Conservation (phyloP, 1,284 basidiomycete species). For the Tylopilus orsonianus region DNA sequence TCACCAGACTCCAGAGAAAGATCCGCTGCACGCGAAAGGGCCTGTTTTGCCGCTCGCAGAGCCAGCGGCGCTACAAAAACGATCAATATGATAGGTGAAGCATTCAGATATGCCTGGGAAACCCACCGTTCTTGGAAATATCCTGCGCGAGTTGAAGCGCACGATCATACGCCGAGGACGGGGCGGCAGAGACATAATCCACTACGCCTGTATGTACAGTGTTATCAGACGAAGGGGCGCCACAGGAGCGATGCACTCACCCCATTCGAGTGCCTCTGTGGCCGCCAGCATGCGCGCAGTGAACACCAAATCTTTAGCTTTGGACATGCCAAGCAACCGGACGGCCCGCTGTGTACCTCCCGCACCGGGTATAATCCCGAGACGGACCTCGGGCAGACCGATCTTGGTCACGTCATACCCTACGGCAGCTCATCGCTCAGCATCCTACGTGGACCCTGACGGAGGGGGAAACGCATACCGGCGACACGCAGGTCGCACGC, state of each 20-base stretch:
- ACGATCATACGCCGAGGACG: slow-evolving; percentile 61
- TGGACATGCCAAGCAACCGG: slow-evolving; percentile 77
- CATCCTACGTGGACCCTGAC: background rate
- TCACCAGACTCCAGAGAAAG: slow-evolving; percentile 74
- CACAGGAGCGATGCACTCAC: slow-evolving; percentile 41
- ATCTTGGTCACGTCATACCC: slow-evolving; percentile 64
- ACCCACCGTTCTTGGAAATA: slow-evolving; percentile 70
- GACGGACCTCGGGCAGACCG: slow-evolving; percentile 72
- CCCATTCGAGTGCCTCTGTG: slow-evolving; percentile 72
- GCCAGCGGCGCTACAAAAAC: slow-evolving; percentile 75
- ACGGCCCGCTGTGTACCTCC: slow-evolving; percentile 89
- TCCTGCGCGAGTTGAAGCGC: slow-evolving; percentile 64
- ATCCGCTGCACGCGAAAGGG: slow-evolving; percentile 79
- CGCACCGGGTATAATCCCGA: slow-evolving; percentile 96
- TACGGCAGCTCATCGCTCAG: slow-evolving; percentile 24
- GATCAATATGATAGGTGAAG: background rate
- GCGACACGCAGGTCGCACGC: slow-evolving; percentile 89
- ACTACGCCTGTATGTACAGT: slow-evolving; percentile 62
- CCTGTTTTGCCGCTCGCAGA: slow-evolving; percentile 84
- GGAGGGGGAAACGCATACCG: slow-evolving; percentile 41
- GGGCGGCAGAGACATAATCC: slow-evolving; percentile 70
- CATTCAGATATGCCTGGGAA: background rate
- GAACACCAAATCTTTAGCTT: slow-evolving; percentile 84
- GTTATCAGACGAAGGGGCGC: slow-evolving; percentile 6
- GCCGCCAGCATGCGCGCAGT: slow-evolving; percentile 60